Percentiles rank a stretch among this genome's conserved stretches.
Evolutionary conservation across 2,329 filamentous ascomycete species (phyloP).

Genomic region (Pseudogymnoascus sp.): DNA sequence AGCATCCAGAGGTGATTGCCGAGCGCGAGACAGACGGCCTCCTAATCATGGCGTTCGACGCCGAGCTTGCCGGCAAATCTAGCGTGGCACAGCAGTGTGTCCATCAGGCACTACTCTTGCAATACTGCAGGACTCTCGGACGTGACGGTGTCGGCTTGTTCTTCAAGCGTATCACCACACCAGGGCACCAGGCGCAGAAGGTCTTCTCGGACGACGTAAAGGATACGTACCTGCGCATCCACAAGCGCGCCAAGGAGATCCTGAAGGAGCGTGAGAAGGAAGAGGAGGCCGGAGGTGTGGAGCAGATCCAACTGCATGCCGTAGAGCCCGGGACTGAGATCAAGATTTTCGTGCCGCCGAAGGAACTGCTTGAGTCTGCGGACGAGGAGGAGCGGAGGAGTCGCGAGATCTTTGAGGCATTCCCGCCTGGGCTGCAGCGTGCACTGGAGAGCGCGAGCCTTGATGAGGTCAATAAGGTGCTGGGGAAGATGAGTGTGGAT

Average conservation of each 20-base stretch:
- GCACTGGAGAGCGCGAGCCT: conserved; percentile 83
- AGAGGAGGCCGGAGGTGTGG: conserved; percentile 56
- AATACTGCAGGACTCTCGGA: conserved; percentile 79
- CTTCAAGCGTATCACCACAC: conserved; percentile 90
- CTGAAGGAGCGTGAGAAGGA: conserved; percentile 42
- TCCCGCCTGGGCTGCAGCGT: conserved; percentile 69
- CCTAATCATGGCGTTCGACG: conserved; percentile 84
- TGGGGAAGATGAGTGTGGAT: conserved; percentile 80
- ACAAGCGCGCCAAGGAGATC: conserved; percentile 50
- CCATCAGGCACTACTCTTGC: conserved; percentile 83
- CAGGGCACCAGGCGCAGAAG: conserved; percentile 79
- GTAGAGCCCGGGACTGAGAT: conserved; percentile 90
- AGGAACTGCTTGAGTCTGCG: conserved; percentile 41
- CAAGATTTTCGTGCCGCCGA: conserved; percentile 71
- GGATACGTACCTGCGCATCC: conserved; percentile 76
- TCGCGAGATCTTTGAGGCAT: conserved; percentile 72
- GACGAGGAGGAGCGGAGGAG: conserved; percentile 56
- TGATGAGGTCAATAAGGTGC: conserved; percentile 78
- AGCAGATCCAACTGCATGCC: conserved; percentile 95
- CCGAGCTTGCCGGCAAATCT: conserved; percentile 65
- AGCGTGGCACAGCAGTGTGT: conserved; percentile 80
- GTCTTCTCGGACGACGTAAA: conserved; percentile 91
- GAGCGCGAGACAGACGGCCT: conserved; percentile 88
- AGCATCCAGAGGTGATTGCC: conserved; percentile 67
- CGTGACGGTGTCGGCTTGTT: conserved; percentile 83